Evolutionary conservation across 306 rosid species (phyloP).

Genomic region (Mimosa pudica): DNA sequence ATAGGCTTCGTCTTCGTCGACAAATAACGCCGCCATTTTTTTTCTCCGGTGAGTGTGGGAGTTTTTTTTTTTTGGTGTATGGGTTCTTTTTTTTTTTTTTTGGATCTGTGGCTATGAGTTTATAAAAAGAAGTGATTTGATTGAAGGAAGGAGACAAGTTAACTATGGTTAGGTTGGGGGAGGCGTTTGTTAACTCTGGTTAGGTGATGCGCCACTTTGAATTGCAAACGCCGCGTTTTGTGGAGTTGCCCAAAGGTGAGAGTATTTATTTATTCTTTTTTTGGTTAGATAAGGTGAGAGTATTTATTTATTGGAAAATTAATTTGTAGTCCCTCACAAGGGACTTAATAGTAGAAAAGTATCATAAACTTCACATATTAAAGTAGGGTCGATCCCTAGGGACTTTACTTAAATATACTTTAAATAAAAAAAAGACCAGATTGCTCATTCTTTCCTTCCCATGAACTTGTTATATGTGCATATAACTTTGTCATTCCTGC

Average conservation of each 20-base stretch:
- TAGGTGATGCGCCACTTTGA: constrained; percentile 21
- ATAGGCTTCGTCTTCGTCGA: constrained; percentile 86
- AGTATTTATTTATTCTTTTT: no score
- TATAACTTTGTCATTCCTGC: no score
- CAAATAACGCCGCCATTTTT: constrained; percentile 55
- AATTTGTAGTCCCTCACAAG: no score
- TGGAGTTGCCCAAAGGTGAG: not conserved
- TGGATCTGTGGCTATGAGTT: constrained; percentile 41
- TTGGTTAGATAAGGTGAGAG: no score
- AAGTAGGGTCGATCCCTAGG: no score
- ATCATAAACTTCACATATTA: no score
- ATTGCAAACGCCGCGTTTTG: constrained; percentile 51
- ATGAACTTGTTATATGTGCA: no score
- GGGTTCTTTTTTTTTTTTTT: constrained; percentile 14
- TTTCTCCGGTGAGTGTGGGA: not conserved
- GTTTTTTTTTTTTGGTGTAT: not conserved
- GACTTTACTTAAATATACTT: no score
- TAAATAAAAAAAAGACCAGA: no score
- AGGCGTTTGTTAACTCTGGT: constrained; percentile 36
- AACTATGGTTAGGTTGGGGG: constrained; percentile 53
- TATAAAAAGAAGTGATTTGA: constrained; percentile 53
- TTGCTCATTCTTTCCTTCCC: no score
- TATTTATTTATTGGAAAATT: no score
- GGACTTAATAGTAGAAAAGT: no score
- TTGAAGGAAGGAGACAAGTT: constrained; percentile 42